Conservation (phyloP, 2,329 filamentous ascomycete genomes). For the Lasiodiplodia theobromae region DNA sequence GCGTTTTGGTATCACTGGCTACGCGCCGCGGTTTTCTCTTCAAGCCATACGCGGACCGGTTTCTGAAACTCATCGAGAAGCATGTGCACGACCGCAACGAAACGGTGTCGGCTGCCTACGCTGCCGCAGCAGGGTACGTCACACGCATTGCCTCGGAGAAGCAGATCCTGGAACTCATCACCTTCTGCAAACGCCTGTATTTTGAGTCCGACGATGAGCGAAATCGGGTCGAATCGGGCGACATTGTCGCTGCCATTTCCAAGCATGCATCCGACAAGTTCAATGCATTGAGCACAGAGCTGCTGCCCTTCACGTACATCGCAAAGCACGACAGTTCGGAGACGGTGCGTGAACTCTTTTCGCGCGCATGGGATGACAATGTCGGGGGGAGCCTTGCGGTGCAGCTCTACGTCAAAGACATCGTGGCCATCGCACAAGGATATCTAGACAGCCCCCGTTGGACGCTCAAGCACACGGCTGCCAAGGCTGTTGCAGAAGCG, state of each 20-base stretch:
- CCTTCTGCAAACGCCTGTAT: conserved; percentile 73
- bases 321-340: conserved; percentile 85
- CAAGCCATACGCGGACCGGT: conserved; percentile 74
- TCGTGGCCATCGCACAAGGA: conserved; percentile 70
- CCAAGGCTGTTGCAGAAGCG: conserved; percentile 78
- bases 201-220: conserved; percentile 80
- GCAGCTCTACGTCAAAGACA: conserved; percentile 83
- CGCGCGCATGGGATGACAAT: conserved; percentile 87
- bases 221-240: conserved; percentile 76
- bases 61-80: conserved; percentile 80
- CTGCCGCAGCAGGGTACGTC: conserved; percentile 84
- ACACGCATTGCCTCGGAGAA: conserved; percentile 69
- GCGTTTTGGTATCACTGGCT: conserved; percentile 83
- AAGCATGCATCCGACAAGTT: conserved; percentile 92
- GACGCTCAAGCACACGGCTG: conserved; percentile 88
- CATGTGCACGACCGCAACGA: conserved; percentile 91
- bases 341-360: conserved; percentile 79
- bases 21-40: conserved; percentile 80
- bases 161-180: conserved; percentile 61
- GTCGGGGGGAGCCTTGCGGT: conserved; percentile 85
- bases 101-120: conserved; percentile 89
- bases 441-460: conserved; percentile 83
- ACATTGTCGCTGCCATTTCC: conserved; percentile 82
- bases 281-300: conserved; percentile 72
- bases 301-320: conserved; percentile 88